Evolutionary conservation across 1,139 yeast genomes (phyloP).

Genomic region (Eremothecium sinecaudum): DNA sequence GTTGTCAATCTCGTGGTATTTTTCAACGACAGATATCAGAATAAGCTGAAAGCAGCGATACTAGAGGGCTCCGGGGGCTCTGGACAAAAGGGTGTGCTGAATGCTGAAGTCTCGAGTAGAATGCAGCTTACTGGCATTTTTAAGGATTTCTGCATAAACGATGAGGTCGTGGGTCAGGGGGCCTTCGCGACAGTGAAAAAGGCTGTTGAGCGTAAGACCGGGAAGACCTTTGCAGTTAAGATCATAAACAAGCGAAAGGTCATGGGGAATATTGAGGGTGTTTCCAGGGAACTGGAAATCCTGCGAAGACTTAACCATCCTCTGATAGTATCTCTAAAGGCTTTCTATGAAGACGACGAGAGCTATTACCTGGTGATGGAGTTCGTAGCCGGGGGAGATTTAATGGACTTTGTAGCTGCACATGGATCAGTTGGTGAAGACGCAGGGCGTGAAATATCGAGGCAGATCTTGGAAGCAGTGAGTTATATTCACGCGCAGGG

Average conservation of each 20-base stretch:
- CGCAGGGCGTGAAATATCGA: slow-evolving; percentile 75
- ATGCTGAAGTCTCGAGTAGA: slow-evolving; percentile 13
- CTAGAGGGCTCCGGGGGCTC: slow-evolving; percentile 9
- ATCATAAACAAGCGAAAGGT: slow-evolving; percentile 78
- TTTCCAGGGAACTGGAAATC: slow-evolving; percentile 76
- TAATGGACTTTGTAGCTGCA: slow-evolving; percentile 90
- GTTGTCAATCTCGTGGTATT: slow-evolving; percentile 66
- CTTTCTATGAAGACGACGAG: slow-evolving; percentile 74
- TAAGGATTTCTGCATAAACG: slow-evolving; percentile 66
- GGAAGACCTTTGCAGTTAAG: slow-evolving; percentile 81
- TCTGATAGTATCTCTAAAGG: slow-evolving; percentile 70
- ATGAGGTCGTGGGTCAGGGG: slow-evolving; percentile 87
- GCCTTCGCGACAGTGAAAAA: slow-evolving; percentile 94
- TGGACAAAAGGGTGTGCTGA: not conserved
- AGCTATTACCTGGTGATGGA: slow-evolving; percentile 89
- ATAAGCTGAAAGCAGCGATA: slow-evolving; percentile 16
- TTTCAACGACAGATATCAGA: slow-evolving; percentile 35
- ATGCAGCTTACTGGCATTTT: slow-evolving; percentile 41
- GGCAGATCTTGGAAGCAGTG: slow-evolving; percentile 76
- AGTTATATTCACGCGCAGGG: slow-evolving; percentile 81
- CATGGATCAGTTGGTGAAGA: slow-evolving; percentile 88
- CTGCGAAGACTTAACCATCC: slow-evolving; percentile 72
- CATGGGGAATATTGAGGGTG: slow-evolving; percentile 70
- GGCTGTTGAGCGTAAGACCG: slow-evolving; percentile 77
- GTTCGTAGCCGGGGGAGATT: slow-evolving; percentile 91